Base-by-base conservation (phyloP, 2,329 filamentous ascomycete genomes). In the Camillea tinctor region DNA sequence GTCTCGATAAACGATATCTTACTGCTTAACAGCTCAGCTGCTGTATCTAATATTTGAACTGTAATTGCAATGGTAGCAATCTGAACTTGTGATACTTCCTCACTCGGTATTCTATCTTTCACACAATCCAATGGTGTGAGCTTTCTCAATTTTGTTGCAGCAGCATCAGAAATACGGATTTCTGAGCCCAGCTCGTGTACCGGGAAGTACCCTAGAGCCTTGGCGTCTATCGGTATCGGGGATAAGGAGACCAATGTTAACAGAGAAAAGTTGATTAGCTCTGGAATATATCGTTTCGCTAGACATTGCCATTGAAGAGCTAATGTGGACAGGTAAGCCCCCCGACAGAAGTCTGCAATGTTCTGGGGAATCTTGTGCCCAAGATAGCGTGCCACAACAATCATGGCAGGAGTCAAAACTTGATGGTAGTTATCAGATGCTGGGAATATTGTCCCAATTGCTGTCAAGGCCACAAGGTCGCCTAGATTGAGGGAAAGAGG, bases 341-440 rank as follows among this genome's bases (percentile, higher is more conserved):
- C 95, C 2, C 82, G 88, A 3, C 86, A 84, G 61, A 91, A 84
- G 66, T 95, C 90, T 7, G 82, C 77, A 3, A 92, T 75, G 7
- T 78, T 80, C 50, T 85, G 80, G 0, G 92, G 87, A 0, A 88
- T 81, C 58, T 88, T 92, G 68, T 97, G 87, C 1, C 90, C 92
- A 23, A 99, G 82, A 75, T 91, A 97, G 57, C 92, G 87, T 13
- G 85, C 85, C 75, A 98, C 91, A n/a, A 88, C 84, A 4, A 97
- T 85, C 76, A 92, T 90, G 0, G 94, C 90, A 1, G 95, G 95
- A 1, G 95, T 99, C 49, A 92, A 90, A 40, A 98, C 92, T 68
- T 95, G 90, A 70, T 99, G 95, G 76, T 98, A 99, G 76, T 98
- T 93, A 75, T 99, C 95, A 0, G 93, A 97, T 0, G 95, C 97